Conservation (phyloP, 148 eudicot species). For the Vaccinium vitisidaea region DNA sequence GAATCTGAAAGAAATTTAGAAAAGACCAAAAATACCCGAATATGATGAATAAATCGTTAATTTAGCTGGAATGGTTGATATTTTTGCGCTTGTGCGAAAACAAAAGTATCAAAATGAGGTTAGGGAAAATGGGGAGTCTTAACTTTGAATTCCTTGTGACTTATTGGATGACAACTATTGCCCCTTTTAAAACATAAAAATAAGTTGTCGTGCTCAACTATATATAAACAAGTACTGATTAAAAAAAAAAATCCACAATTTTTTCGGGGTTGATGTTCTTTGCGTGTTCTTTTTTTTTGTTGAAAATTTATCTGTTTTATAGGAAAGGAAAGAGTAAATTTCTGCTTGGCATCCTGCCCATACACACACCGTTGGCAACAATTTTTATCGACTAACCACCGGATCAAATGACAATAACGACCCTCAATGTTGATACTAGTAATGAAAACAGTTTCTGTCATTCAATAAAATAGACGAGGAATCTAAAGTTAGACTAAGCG, state of each 20-base stretch:
- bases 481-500: neutral
- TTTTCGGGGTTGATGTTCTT: neutral
- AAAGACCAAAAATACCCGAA: no score
- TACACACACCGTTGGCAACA: neutral
- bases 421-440: neutral
- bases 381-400: neutral
- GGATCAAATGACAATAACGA: neutral
- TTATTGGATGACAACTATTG: neutral
- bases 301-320: neutral
- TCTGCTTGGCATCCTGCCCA: neutral
- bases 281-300: neutral
- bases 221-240: no score
- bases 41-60: no score
- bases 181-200: neutral
- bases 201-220: neutral
- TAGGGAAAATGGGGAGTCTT: neutral
- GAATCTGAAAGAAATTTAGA: no score
- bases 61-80: no score
- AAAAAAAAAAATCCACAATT: no score
- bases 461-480: no score
- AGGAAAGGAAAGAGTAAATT: neutral
- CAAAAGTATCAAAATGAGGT: no score
- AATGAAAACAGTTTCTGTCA: neutral
- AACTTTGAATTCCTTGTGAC: neutral
- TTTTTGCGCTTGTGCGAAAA: no score